Conservation (phyloP, 306 rosid genomes). For the Datisca glomerata region DNA sequence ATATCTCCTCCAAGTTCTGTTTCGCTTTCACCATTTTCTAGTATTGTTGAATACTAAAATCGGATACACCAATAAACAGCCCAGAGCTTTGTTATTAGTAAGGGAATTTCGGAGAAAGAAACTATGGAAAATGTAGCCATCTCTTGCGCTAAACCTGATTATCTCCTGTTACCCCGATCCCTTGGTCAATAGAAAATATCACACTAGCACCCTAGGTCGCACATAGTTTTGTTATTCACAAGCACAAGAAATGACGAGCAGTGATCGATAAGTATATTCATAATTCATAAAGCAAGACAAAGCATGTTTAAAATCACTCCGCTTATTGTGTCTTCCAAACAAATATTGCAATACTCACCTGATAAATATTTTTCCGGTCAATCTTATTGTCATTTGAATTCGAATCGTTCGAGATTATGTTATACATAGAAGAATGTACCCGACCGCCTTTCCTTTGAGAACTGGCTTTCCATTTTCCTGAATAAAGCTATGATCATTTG, state of each 20-base stretch:
- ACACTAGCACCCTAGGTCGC: too few species aligned
- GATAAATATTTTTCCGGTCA: slow-evolving; percentile 17
- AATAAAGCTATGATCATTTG: slow-evolving; percentile 4
- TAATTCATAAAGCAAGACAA: neutral
- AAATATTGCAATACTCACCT: slow-evolving; percentile 36
- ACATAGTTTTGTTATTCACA: too few species aligned
- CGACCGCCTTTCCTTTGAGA: slow-evolving; percentile 26
- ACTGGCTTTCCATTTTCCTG: slow-evolving; percentile 46
- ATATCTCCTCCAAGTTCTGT: too few species aligned
- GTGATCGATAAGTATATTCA: neutral
- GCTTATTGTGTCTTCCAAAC: slow-evolving; percentile 1
- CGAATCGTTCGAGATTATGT: slow-evolving; percentile 24
- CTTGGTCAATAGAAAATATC: too few species aligned
- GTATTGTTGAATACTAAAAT: too few species aligned
- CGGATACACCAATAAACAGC: too few species aligned
- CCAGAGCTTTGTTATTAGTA: too few species aligned
- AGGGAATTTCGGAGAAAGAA: too few species aligned
- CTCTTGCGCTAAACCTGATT: too few species aligned
- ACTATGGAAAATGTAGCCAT: too few species aligned
- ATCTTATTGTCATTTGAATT: slow-evolving; percentile 13
- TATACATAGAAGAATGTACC: slow-evolving; percentile 22
- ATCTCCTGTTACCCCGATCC: too few species aligned
- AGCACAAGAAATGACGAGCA: neutral
- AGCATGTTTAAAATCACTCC: neutral
- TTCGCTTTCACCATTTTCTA: too few species aligned